Evolutionary conservation across 305 asterid species (phyloP), one percentile per base, ranked within the genome.

Genomic region (Fraxinus dipetala): DNA sequence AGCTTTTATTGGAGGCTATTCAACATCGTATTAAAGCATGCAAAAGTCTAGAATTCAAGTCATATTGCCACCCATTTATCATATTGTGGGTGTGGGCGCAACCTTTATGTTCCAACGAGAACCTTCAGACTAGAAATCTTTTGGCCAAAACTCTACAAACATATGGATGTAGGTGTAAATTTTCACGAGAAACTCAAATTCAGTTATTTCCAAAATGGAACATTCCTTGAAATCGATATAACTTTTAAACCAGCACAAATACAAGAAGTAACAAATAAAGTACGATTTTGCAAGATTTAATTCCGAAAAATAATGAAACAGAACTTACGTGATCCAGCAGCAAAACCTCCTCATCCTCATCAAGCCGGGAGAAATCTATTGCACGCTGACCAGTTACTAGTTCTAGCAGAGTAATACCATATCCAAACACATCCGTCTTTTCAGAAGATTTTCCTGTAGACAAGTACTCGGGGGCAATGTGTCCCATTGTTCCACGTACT

Each of bases 401-500:
- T 63, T 95, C 98, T 26, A 95, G 91, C 77, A 95, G 97, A 32
- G 98, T 95, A 14, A 95, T 85, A 16, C 98, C 98, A 73, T 89
- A 95, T 65, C 98, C 98, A 38, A 95, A 95, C 1, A 95, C 98
- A 79, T 93, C 98, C 0, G 98, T 93, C 89, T 93, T 95, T 20
- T 92, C 98, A 0, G 97, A 95, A 5, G 98, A 93, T 85, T 92
- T 93, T 32, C 98, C 98, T 0, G 97, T 95, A 0, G 98, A 91
- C 77, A 95, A 80, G 78, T 95, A 95, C 87, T 93, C 98, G 0
- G 97, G 98, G 38, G 98, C 98, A 54, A 95, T 95, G 78, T 95
- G 98, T 56, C 98, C 98, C 98, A 95, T 95, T 0, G 98, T 95
- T 69, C 98, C 98, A 2, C 98, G 98, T 77, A 95, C 91, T 86